These are phyloP conservation scores for Vigna trinervia DNA, from an alignment of 306 rosid species.

Conservation along the genomic window DNA sequence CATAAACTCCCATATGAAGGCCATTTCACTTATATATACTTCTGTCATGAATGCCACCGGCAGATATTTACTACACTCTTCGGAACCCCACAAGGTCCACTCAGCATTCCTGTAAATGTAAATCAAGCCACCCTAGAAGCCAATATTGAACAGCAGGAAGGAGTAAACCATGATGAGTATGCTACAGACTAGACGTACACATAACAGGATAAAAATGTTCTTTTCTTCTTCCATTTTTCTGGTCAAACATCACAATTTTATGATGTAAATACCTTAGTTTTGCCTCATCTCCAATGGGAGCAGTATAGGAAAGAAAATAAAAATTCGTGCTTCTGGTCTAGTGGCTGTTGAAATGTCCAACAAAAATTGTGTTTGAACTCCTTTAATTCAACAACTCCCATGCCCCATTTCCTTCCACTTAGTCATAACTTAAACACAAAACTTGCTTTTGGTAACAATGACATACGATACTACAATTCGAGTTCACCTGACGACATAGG, in stretches of 20 bases:
- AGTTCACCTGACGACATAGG: neutral
- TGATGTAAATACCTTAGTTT: slow-evolving; percentile 64
- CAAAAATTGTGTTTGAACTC: neutral
- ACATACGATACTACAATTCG: neutral
- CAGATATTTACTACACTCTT: slow-evolving; percentile 94
- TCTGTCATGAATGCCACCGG: slow-evolving; percentile 95
- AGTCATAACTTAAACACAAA: neutral
- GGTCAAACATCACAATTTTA: slow-evolving; percentile 42
- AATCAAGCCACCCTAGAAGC: slow-evolving; percentile 47
- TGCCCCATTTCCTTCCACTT: neutral
- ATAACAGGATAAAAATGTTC: slow-evolving; percentile 26
- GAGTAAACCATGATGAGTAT: slow-evolving; percentile 41
- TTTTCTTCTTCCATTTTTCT: slow-evolving; percentile 2
- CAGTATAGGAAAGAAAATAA: slow-evolving; percentile 46
- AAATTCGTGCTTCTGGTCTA: slow-evolving; percentile 19
- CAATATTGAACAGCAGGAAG: slow-evolving; percentile 51
- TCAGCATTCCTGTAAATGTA: slow-evolving; percentile 46
- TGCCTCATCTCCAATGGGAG: slow-evolving; percentile 54
- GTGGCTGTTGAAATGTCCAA: slow-evolving; percentile 36
- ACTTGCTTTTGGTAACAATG: slow-evolving; percentile 11
- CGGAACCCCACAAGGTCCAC: slow-evolving; percentile 94
- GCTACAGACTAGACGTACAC: slow-evolving; percentile 42
- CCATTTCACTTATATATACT: slow-evolving; percentile 87
- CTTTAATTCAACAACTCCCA: neutral
- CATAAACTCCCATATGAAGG: slow-evolving; percentile 99